Evolutionary conservation across 345 rosid genomes (phyloP).

Genomic region (Triadica sebifera): DNA sequence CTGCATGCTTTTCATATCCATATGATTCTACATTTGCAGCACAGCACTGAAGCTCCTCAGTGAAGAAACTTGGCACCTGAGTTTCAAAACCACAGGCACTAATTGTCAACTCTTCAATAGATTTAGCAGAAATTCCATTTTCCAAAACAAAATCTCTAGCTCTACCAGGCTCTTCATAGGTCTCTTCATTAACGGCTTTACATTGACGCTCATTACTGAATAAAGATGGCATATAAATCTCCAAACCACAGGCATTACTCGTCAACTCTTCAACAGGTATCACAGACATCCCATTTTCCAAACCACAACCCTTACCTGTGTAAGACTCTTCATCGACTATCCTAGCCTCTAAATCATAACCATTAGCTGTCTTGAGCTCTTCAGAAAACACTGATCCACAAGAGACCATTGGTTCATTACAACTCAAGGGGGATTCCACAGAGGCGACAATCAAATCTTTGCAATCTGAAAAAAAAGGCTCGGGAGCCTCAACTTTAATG

Average conservation of each 20-base stretch:
- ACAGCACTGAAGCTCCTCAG: constrained; percentile 29
- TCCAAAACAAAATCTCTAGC: constrained; percentile 15
- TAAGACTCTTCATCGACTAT: neutral
- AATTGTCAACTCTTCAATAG: constrained; percentile 17
- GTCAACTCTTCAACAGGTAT: constrained; percentile 17
- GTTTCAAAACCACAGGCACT: neutral
- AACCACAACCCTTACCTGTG: neutral
- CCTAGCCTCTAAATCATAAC: neutral
- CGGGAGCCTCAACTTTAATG: constrained; percentile 44
- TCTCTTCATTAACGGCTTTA: neutral
- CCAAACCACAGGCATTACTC: neutral
- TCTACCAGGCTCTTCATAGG: constrained; percentile 12
- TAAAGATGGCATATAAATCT: neutral
- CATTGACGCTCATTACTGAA: neutral
- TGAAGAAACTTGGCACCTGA: constrained; percentile 13
- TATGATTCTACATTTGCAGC: constrained; percentile 13
- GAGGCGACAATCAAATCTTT: constrained; percentile 16
- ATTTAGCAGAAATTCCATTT: constrained; percentile 6
- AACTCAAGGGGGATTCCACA: constrained; percentile 22
- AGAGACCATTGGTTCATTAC: constrained; percentile 23
- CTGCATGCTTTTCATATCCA: constrained; percentile 19
- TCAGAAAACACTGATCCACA: constrained; percentile 5
- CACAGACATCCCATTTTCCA: neutral
- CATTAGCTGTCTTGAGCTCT: constrained; percentile 3
- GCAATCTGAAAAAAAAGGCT: constrained; percentile 33